Evolutionary conservation across 2,329 filamentous ascomycete genomes (phyloP).

Genomic region (Fusarium nygamai): DNA sequence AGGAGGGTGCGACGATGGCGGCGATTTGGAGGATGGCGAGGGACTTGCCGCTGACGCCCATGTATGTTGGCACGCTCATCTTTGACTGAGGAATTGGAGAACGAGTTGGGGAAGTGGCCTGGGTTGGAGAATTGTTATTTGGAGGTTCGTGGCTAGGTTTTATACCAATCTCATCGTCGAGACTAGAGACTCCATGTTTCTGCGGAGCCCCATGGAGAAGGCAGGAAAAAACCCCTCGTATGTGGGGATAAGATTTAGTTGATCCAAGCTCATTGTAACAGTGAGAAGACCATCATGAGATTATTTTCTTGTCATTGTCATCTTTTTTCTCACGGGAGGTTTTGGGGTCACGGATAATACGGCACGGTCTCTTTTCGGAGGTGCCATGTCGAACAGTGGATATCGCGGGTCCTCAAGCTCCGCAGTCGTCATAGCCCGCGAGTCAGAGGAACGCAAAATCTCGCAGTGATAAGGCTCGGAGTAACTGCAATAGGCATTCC

Average conservation of each 20-base stretch:
- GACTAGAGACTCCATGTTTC: neutral
- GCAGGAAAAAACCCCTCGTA: conserved; percentile 9
- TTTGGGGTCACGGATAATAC: conserved; percentile 19
- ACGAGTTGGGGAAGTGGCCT: neutral
- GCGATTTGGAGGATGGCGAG: conserved; percentile 52
- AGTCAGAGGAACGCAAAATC: conserved; percentile 18
- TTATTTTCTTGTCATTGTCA: neutral
- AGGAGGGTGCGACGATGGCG: conserved; percentile 55
- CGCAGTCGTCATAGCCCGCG: conserved; percentile 5
- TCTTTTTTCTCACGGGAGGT: neutral
- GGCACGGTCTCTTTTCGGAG: conserved; percentile 36
- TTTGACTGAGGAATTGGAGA: too few species aligned
- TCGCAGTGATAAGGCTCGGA: neutral
- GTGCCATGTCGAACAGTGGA: conserved; percentile 4
- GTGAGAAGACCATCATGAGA: neutral
- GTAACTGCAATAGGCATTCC: neutral
- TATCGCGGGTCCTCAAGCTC: neutral
- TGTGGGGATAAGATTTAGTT: conserved; percentile 22
- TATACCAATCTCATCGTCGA: neutral
- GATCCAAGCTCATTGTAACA: neutral
- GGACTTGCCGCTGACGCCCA: conserved; percentile 50
- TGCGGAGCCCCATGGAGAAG: conserved; percentile 36
- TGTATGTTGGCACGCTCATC: conserved; percentile 38
- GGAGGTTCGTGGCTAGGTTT: neutral
- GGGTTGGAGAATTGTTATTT: neutral